Percentiles rank a stretch among this genome's conserved stretches.
phyloP scores from a whole-genome alignment of 2,329 filamentous ascomycete genomes.

The Fusarium bulbicola region DNA sequence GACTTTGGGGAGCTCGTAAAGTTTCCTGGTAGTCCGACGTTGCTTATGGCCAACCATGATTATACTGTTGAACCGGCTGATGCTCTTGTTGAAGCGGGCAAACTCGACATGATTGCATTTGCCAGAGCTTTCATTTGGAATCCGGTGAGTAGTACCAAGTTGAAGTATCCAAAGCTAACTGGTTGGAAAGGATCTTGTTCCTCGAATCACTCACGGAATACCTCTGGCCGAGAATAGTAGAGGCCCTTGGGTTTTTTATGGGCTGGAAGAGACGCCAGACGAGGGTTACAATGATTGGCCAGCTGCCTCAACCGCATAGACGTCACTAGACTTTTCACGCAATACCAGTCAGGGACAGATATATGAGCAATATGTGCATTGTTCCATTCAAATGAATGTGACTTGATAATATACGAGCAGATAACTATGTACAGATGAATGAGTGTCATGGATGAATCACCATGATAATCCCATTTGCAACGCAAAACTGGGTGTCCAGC shows the following conservation, averaged over 20 bases:
- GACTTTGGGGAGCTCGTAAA: slow-evolving; percentile 4
- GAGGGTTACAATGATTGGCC: slow-evolving; percentile 19
- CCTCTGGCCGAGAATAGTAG: not conserved
- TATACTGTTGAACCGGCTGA: not conserved
- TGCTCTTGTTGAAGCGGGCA: not conserved
- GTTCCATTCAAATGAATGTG: slow-evolving; percentile 14
- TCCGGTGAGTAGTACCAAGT: not conserved
- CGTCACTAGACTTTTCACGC: accelerated
- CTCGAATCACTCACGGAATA: not conserved
- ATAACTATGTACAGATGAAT: slow-evolving; percentile 18
- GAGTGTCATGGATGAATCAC: slow-evolving; percentile 1
- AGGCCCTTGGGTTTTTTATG: not conserved
- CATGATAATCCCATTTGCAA: not conserved
- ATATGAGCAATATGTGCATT: not conserved
- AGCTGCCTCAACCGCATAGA: not conserved
- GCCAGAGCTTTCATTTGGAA: slow-evolving; percentile 3
- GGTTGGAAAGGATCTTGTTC: not conserved
- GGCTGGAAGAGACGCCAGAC: not conserved
- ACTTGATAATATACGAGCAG: slow-evolving; percentile 13
- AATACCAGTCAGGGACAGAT: accelerated
- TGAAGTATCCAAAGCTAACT: not conserved
- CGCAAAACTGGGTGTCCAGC: not conserved
- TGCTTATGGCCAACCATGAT: slow-evolving; percentile 12
- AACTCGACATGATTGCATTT: slow-evolving; percentile 4
- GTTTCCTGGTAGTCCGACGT: not conserved